phyloP scores from a whole-genome alignment of 73 alveolate genomes.

The Tetrahymena malaccensis region DNA sequence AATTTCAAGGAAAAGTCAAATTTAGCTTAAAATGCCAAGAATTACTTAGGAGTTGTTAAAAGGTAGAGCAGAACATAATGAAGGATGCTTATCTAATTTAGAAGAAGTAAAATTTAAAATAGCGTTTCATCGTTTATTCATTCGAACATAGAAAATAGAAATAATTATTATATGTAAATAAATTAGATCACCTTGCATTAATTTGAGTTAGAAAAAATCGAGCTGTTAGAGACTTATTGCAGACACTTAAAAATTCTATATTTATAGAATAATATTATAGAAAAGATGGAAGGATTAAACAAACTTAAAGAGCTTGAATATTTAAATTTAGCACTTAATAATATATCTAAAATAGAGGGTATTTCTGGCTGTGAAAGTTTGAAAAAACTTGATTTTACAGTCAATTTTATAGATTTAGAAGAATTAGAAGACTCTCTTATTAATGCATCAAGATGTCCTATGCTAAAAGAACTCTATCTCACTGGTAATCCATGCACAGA shows the following conservation, averaged over 20 bases:
- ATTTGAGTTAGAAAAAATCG: slow-evolving; percentile 74
- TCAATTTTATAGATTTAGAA: slow-evolving; percentile 89
- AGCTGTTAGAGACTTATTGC: slow-evolving; percentile 76
- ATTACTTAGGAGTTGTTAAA: slow-evolving; percentile 81
- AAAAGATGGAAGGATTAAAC: slow-evolving; percentile 89
- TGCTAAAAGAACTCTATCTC: slow-evolving; percentile 73
- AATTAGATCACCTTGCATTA: slow-evolving; percentile 69
- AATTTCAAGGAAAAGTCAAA: background rate
- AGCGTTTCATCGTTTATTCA: background rate
- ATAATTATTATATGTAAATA: background rate
- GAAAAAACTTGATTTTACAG: slow-evolving; percentile 94
- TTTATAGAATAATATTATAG: slow-evolving; percentile 93
- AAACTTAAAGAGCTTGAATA: slow-evolving; percentile 95
- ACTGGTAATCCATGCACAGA: slow-evolving; percentile 95
- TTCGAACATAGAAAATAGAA: background rate
- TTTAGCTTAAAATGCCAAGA: slow-evolving; percentile 35
- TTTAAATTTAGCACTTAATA: slow-evolving; percentile 94
- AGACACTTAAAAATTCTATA: slow-evolving; percentile 88
- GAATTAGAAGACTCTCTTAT: slow-evolving; percentile 80
- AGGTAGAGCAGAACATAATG: slow-evolving; percentile 98
- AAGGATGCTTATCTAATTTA: slow-evolving; percentile 87
- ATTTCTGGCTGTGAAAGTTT: slow-evolving; percentile 91
- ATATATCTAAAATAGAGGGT: slow-evolving; percentile 89
- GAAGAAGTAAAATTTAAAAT: slow-evolving; percentile 76
- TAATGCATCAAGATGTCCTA: background rate